Evolutionary conservation across 176 grass and related monocot genomes (phyloP).

Genomic region (Oryza rufipogon): DNA sequence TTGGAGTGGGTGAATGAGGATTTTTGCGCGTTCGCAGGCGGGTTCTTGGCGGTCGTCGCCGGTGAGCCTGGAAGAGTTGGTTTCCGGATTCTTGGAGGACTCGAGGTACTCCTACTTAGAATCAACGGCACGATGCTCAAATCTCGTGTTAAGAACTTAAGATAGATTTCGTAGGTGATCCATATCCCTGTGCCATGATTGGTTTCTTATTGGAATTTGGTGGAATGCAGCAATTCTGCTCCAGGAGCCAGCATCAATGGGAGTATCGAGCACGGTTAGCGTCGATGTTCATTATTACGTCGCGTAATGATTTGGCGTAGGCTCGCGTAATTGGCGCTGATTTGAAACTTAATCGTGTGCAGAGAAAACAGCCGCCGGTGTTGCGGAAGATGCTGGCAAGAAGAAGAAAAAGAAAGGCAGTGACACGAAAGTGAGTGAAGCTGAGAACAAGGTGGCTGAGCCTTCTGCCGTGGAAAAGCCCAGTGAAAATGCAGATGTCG

Average conservation of each 20-base stretch:
- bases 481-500: not conserved
- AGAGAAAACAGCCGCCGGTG: not conserved
- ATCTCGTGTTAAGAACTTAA: not conserved
- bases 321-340: not conserved
- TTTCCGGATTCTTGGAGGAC: constrained; percentile 50
- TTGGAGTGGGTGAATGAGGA: not conserved
- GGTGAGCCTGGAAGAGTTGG: constrained; percentile 58
- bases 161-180: not conserved
- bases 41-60: constrained; percentile 52
- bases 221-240: constrained; percentile 35
- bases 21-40: constrained; percentile 37
- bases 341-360: not conserved
- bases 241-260: not conserved
- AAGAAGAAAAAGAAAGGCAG: constrained; percentile 52
- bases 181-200: not conserved
- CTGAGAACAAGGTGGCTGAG: not conserved
- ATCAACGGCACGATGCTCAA: not conserved
- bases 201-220: not conserved
- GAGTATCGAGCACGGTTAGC: constrained; percentile 64
- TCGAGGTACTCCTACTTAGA: constrained; percentile 52
- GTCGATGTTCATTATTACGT: not conserved
- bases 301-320: not conserved
- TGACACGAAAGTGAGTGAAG: not conserved
- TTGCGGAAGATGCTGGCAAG: constrained; percentile 36
- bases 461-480: not conserved